Evolutionary conservation across 1,284 basidiomycete species (phyloP), one percentile per base, ranked within the genome.

Genomic region (Sanghuangporus sanghuang): DNA sequence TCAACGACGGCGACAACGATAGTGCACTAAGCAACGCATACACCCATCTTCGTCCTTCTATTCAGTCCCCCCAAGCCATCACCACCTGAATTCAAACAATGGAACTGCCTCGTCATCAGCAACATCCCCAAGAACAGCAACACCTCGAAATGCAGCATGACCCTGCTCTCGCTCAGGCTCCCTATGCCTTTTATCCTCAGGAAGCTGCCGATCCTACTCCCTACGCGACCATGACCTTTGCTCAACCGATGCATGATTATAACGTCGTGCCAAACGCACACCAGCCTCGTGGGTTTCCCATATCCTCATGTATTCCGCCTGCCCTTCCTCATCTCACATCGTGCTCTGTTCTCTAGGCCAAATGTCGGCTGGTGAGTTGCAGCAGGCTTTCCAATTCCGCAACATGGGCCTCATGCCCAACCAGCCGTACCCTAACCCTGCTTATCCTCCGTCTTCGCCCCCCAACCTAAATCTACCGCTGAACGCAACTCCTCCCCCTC

Each of bases 401-500:
- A 76, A 76, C 74, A 74, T 83, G 69, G 76, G 76, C 74, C 77
- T 84, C 74, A 80, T 84, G 77, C 70, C 81, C 69, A 70, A 74
- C 69, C 76, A 78, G 73, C 77, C 77, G 68, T 79, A 78, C 71
- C 73, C 73, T 68, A 72, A 72, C 73, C 77, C 78, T 72, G 79
- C 80, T 73, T 83, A 80, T 70, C 77, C 75, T 66, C 76, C 79
- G 70, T 79, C 82, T 55, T 73, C 74, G 74, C 73, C 77, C 72
- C 77, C 79, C 73, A 82, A 81, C 81, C 80, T 80, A 72, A 74
- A 74, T 68, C 75, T 84, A 75, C 76, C 75, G 64, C 73, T 82
- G 18, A 57, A 53, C 48, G 38, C 82, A 68, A 74, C 76, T 68
- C 82, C 81, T 70, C 86, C 89, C 73, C 85, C 89, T 73, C 86